Conservation (phyloP, 2,329 filamentous ascomycete genomes). For the Scedosporium aurantiacum region DNA sequence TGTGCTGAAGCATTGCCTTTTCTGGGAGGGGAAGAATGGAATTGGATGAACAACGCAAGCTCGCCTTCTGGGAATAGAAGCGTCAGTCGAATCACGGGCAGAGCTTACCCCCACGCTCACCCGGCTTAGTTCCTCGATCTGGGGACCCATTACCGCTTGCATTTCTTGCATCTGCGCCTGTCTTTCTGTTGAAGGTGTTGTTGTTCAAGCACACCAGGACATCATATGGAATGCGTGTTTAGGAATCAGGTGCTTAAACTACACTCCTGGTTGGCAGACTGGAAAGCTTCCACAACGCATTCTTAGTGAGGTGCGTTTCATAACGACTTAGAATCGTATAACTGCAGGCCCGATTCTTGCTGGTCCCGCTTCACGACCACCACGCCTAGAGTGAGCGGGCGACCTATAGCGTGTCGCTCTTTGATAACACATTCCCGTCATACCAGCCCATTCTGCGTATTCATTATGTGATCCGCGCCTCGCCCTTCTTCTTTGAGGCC, state of each 20-base stretch:
- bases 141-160: background rate
- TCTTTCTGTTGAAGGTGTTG: background rate
- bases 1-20: background rate
- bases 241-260: background rate
- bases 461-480: background rate
- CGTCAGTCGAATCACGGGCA: background rate
- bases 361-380: background rate
- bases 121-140: conserved; percentile 7
- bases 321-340: background rate
- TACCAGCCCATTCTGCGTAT: background rate
- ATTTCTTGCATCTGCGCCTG: background rate
- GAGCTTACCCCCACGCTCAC: conserved; percentile 6
- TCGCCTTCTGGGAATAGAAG: background rate
- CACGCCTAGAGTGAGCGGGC: background rate
- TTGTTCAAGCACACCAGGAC: no score
- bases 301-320: background rate
- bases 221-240: background rate
- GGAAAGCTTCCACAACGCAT: background rate
- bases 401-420: background rate
- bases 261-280: background rate
- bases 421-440: background rate
- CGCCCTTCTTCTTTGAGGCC: background rate
- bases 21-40: background rate
- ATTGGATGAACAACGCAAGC: background rate
- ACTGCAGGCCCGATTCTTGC: background rate